Conservation (phyloP, 2,329 filamentous ascomycete species). For the Chaetomium globosum region DNA sequence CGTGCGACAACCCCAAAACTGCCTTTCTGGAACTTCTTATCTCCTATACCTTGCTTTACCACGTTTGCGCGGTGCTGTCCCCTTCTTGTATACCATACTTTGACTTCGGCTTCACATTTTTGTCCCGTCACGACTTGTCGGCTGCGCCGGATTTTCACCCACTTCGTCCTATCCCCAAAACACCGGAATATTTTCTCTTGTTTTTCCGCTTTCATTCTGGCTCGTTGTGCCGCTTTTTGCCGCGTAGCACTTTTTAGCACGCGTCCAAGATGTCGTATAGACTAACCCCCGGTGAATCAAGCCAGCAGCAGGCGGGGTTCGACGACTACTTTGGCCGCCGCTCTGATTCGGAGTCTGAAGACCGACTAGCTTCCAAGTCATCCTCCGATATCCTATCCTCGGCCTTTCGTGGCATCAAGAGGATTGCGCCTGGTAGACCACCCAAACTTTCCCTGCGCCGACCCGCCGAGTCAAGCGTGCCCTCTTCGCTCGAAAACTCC, state of each 20-base stretch:
- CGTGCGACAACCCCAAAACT: constrained; percentile 1
- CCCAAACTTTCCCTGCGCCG: constrained; percentile 47
- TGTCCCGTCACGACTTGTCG: background rate
- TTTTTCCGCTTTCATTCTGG: background rate
- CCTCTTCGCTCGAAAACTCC: constrained; percentile 36
- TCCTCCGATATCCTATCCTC: constrained; percentile 54
- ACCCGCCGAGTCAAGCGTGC: constrained; percentile 38
- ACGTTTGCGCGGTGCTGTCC: constrained; percentile 6
- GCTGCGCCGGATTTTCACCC: constrained; percentile 3
- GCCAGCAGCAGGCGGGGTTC: constrained; percentile 38
- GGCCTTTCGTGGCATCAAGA: constrained; percentile 57
- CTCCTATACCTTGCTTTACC: constrained; percentile 4
- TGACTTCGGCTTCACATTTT: background rate
- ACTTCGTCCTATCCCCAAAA: background rate
- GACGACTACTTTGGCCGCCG: constrained; percentile 44
- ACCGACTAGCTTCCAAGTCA: constrained; percentile 44
- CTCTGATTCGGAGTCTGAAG: constrained; percentile 52
- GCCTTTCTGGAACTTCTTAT: constrained; percentile 3
- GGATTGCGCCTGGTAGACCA: constrained; percentile 49
- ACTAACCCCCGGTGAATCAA: constrained; percentile 43
- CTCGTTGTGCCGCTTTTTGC: constrained; percentile 11
- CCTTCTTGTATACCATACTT: background rate
- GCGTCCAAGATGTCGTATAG: constrained; percentile 36
- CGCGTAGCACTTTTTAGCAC: constrained; percentile 25
- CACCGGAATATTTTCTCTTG: background rate